Conservation (phyloP, 176 grass and related monocot species). For the Elaeis guineensis region DNA sequence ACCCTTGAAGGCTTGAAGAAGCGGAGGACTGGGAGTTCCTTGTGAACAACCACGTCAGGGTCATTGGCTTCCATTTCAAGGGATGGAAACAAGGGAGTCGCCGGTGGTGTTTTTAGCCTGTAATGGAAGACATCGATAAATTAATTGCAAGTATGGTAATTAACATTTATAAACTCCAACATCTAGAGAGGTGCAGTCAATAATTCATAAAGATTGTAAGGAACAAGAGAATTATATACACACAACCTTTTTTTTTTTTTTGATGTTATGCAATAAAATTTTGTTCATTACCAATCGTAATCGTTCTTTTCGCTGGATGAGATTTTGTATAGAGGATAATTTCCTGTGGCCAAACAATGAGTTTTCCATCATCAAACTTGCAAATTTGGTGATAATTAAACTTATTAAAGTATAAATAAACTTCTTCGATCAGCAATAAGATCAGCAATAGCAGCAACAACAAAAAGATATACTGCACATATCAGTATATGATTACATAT, state of each 20-base stretch:
- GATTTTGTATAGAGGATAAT: constrained; percentile 32
- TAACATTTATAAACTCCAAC: too few species aligned
- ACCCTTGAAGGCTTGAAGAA: constrained; percentile 51
- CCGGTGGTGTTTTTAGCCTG: constrained; percentile 69
- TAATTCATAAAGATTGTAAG: not conserved
- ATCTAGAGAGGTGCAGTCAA: too few species aligned
- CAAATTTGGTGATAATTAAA: not conserved
- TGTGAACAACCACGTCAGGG: constrained; percentile 37
- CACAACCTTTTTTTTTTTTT: not conserved
- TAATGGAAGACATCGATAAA: constrained; percentile 4
- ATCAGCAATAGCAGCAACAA: not conserved
- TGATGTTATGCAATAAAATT: not conserved
- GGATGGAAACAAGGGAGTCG: constrained; percentile 57
- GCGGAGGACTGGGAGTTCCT: constrained; percentile 47
- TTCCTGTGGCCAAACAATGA: constrained; percentile 21
- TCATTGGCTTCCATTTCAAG: constrained; percentile 60
- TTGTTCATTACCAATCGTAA: constrained; percentile 39
- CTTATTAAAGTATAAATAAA: too few species aligned
- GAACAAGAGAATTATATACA: not conserved
- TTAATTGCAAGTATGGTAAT: not conserved
- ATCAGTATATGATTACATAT: not conserved
- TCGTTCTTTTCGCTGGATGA: constrained; percentile 41
- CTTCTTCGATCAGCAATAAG: too few species aligned
- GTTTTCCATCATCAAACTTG: not conserved
- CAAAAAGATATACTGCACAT: not conserved